These are phyloP conservation scores for Porogramme epimiltina DNA, from an alignment of 1,284 basidiomycete species.

Conservation along the genomic window DNA sequence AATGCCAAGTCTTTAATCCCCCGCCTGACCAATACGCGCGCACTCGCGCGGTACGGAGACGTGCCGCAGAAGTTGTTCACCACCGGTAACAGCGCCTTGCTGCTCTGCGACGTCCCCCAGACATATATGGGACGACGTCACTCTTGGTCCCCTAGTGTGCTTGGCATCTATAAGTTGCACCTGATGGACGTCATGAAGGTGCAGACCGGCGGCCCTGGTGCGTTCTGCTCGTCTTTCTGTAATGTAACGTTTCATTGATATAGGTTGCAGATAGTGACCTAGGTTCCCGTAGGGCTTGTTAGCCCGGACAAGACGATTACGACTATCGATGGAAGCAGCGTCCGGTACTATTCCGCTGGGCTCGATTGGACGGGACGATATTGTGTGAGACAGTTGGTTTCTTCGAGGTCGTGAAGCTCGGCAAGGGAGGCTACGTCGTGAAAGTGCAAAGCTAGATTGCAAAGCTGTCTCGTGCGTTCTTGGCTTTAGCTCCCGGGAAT, in stretches of 20 bases:
- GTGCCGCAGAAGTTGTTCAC: conserved; percentile 99
- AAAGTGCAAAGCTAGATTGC: conserved; percentile 94
- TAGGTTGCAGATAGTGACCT: conserved; percentile 82
- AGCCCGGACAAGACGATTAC: conserved; percentile 96
- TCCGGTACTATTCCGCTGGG: too few species aligned
- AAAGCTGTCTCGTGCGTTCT: conserved; percentile 85
- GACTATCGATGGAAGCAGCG: too few species aligned
- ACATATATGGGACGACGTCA: conserved; percentile 88
- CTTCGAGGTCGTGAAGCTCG: conserved; percentile 82
- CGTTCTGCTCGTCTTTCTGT: conserved; percentile 24
- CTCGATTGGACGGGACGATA: too few species aligned
- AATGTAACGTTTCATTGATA: not conserved
- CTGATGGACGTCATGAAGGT: conserved; percentile 99
- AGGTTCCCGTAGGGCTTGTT: conserved; percentile 87
- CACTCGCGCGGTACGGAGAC: conserved; percentile 82
- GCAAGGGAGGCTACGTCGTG: conserved; percentile 94
- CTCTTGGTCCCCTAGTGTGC: conserved; percentile 93
- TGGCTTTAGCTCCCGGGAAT: not conserved
- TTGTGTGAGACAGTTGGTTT: too few species aligned
- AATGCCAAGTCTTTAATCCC: too few species aligned
- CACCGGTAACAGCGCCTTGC: conserved; percentile 94
- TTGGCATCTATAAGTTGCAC: conserved; percentile 93
- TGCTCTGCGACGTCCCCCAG: conserved; percentile 93
- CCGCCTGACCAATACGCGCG: too few species aligned
- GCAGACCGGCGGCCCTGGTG: conserved; percentile 92